These are phyloP conservation scores for Diaporthe citrichinensis DNA, from an alignment of 2,329 filamentous ascomycete genomes.

Conservation along the genomic window DNA sequence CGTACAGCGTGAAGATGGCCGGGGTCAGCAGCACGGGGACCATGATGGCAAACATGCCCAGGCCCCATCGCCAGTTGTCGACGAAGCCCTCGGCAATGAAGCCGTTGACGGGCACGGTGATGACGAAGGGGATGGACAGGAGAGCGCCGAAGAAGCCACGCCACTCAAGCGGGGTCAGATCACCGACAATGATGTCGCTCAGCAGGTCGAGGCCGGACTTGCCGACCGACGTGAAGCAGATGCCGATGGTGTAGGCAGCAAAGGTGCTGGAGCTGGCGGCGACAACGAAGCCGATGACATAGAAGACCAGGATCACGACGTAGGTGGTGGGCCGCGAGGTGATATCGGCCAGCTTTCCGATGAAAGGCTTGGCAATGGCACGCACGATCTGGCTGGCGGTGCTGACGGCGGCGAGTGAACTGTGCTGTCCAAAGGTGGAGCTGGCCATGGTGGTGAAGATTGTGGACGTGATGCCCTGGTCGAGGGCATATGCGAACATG, in stretches of 20 bases:
- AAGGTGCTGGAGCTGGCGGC: slow-evolving; percentile 52
- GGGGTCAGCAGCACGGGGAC: slow-evolving; percentile 70
- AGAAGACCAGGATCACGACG: slow-evolving; percentile 56
- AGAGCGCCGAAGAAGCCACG: slow-evolving; percentile 54
- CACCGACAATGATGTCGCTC: slow-evolving; percentile 55
- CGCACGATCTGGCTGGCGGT: slow-evolving; percentile 54
- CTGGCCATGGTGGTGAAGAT: slow-evolving; percentile 51
- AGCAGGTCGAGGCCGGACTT: slow-evolving; percentile 55
- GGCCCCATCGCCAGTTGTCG: slow-evolving; percentile 71
- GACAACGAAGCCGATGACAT: slow-evolving; percentile 53
- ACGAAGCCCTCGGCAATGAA: slow-evolving; percentile 53
- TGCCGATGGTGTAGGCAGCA: slow-evolving; percentile 52
- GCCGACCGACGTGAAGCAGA: slow-evolving; percentile 55
- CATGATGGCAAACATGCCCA: slow-evolving; percentile 74
- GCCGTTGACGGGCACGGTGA: slow-evolving; percentile 57
- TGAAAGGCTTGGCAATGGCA: slow-evolving; percentile 56
- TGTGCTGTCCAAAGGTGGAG: slow-evolving; percentile 53
- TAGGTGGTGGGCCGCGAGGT: slow-evolving; percentile 57
- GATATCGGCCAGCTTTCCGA: slow-evolving; percentile 55
- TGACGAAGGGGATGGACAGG: slow-evolving; percentile 47
- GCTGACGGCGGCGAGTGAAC: slow-evolving; percentile 50
- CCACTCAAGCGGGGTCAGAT: slow-evolving; percentile 55
- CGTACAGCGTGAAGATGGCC: slow-evolving; percentile 67
- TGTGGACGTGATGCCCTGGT: slow-evolving; percentile 53
- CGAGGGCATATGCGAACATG: slow-evolving; percentile 52